Conservation (phyloP, 768 basidiomycete genomes). For the Tricholoma bakamatsutake region DNA sequence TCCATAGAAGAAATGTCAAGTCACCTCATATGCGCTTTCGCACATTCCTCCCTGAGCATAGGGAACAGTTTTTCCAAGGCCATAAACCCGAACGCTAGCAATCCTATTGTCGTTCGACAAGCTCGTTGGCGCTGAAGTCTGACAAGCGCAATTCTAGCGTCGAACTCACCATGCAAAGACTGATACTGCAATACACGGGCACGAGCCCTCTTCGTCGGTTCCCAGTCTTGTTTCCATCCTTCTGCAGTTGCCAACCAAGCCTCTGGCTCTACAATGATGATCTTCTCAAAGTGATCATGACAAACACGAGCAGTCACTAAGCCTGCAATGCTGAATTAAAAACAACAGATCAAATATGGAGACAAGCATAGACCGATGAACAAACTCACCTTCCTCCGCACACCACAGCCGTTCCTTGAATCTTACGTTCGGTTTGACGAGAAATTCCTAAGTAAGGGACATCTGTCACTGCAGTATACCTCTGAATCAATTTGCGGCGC, state of each 20-base stretch:
- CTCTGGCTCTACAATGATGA: slow-evolving; percentile 28
- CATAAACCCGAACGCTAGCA: background rate
- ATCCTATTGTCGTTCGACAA: background rate
- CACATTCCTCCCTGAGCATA: background rate
- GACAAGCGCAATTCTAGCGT: no score
- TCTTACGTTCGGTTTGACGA: background rate
- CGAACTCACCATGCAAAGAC: slow-evolving; percentile 13
- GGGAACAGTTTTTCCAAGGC: background rate
- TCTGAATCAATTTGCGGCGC: background rate
- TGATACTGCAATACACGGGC: slow-evolving; percentile 22
- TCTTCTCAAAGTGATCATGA: slow-evolving; percentile 25
- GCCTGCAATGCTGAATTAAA: slow-evolving; percentile 22
- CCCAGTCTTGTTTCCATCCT: slow-evolving; percentile 14
- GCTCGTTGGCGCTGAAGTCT: no score
- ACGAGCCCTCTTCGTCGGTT: slow-evolving; percentile 10
- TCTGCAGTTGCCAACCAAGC: slow-evolving; percentile 18
- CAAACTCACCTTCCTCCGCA: background rate
- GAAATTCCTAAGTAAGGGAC: background rate
- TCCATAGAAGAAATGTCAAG: background rate
- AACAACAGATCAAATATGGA: background rate
- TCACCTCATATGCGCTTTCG: background rate
- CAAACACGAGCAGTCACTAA: slow-evolving; percentile 25
- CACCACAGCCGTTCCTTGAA: background rate
- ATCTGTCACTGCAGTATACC: background rate
- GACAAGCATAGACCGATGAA: background rate